Conservation (phyloP, 495 filamentous ascomycete species). For the Bacidia rubella region DNA sequence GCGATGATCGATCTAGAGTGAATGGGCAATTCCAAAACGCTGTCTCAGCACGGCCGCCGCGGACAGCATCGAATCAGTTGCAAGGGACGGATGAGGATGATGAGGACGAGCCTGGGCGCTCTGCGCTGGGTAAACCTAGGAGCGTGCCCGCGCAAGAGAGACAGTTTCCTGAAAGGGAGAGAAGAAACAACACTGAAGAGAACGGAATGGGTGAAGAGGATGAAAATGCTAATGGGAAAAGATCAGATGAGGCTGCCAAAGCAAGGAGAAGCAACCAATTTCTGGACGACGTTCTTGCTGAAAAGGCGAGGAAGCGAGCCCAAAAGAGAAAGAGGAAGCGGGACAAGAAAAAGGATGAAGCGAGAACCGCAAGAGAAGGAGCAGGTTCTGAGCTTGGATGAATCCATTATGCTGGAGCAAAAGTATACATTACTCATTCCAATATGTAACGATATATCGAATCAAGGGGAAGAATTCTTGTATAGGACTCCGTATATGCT, state of each 20-base stretch:
- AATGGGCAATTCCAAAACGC: not conserved
- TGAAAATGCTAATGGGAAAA: not conserved
- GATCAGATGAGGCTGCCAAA: not conserved
- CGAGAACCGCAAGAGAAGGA: not conserved
- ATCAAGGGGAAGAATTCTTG: not conserved
- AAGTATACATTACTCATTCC: not conserved
- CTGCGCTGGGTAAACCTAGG: conserved; percentile 32
- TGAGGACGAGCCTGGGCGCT: conserved; percentile 50
- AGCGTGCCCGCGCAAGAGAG: not conserved
- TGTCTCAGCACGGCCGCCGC: conserved; percentile 2
- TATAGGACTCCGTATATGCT: not conserved
- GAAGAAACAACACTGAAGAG: too few relatives aligned
- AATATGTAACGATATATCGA: not conserved
- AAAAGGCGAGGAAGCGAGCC: conserved; percentile 35
- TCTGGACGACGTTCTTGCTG: conserved; percentile 38
- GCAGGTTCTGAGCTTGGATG: too few relatives aligned
- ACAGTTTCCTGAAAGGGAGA: conserved; percentile 6
- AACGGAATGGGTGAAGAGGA: conserved; percentile 4
- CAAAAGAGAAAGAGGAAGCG: conserved; percentile 42
- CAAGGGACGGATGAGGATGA: conserved; percentile 27
- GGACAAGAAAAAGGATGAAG: conserved; percentile 20
- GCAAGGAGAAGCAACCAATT: conserved; percentile 21
- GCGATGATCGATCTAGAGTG: not conserved
- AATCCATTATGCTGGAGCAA: too few relatives aligned
- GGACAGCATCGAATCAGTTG: not conserved